phyloP scores from a whole-genome alignment of 129 eudicot genomes.

The Flaveria robusta region DNA sequence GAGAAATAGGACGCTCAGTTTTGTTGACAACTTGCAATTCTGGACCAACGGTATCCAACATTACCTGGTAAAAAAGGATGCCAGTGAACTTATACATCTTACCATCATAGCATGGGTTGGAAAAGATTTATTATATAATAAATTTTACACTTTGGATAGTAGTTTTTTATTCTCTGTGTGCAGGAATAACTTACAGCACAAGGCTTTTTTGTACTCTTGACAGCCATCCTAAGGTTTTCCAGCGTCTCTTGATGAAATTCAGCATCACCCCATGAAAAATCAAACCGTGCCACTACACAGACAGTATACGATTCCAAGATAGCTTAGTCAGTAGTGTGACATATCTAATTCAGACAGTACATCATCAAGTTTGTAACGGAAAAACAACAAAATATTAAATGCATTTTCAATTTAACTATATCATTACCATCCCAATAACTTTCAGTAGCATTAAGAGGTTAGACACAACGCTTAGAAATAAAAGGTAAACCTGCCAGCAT shows the following conservation, averaged over 20 bases:
- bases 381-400: constrained; percentile 5
- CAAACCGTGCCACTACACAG: constrained; percentile 77
- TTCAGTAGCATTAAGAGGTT: constrained; percentile 4
- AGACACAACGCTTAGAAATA: neutral
- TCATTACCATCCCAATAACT: neutral
- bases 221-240: constrained; percentile 65
- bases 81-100: constrained; percentile 8
- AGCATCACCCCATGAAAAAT: constrained; percentile 80
- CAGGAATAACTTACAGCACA: constrained; percentile 66
- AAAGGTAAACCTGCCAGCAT: neutral
- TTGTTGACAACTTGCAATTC: constrained; percentile 83
- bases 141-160: neutral
- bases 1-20: constrained; percentile 62
- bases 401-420: constrained; percentile 5
- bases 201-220: constrained; percentile 69
- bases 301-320: constrained; percentile 20
- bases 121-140: neutral
- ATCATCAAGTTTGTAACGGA: neutral
- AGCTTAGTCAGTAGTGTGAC: neutral
- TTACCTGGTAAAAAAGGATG: constrained; percentile 48
- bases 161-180: neutral
- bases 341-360: neutral
- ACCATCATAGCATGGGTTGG: neutral
- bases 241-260: constrained; percentile 78
- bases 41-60: constrained; percentile 88